These are phyloP conservation scores for Venturia asperata DNA, from an alignment of 2,329 filamentous ascomycete genomes.

Conservation along the genomic window DNA sequence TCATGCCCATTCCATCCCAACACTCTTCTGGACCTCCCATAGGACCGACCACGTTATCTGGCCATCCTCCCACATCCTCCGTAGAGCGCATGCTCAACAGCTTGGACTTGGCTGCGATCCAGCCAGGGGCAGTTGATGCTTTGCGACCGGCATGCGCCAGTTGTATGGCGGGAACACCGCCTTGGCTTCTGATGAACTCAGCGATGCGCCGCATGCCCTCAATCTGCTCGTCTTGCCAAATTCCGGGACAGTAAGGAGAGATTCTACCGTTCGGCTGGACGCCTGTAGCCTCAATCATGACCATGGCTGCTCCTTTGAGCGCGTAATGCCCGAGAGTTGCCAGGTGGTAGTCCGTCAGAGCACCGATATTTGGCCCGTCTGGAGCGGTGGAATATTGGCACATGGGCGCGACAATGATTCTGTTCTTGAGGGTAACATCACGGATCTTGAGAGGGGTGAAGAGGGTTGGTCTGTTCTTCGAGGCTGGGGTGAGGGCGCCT, in stretches of 20 bases:
- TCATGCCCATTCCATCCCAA: slow-evolving; percentile 32
- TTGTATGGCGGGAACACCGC: slow-evolving; percentile 29
- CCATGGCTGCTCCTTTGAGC: slow-evolving; percentile 31
- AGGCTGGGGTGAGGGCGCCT: background rate
- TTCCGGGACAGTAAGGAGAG: slow-evolving; percentile 31
- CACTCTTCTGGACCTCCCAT: slow-evolving; percentile 33
- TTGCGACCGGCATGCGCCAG: slow-evolving; percentile 34
- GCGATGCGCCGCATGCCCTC: slow-evolving; percentile 28
- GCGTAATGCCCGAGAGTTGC: slow-evolving; percentile 35
- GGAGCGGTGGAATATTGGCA: slow-evolving; percentile 32
- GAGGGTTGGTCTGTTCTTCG: slow-evolving; percentile 26
- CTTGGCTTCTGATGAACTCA: slow-evolving; percentile 33
- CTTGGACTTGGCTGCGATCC: slow-evolving; percentile 27
- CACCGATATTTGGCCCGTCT: slow-evolving; percentile 31
- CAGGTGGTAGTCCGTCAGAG: slow-evolving; percentile 32
- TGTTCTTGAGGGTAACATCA: slow-evolving; percentile 30
- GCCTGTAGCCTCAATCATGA: slow-evolving; percentile 33
- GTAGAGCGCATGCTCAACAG: slow-evolving; percentile 26
- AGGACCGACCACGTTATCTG: slow-evolving; percentile 26
- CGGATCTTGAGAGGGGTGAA: slow-evolving; percentile 34
- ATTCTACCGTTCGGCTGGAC: slow-evolving; percentile 33
- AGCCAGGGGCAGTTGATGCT: slow-evolving; percentile 29
- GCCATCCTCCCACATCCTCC: slow-evolving; percentile 31
- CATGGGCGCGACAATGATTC: slow-evolving; percentile 35
- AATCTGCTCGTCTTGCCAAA: slow-evolving; percentile 34